These are phyloP conservation scores for Neofusicoccum ribis DNA, from an alignment of 2,329 filamentous ascomycete genomes.

Conservation along the genomic window DNA sequence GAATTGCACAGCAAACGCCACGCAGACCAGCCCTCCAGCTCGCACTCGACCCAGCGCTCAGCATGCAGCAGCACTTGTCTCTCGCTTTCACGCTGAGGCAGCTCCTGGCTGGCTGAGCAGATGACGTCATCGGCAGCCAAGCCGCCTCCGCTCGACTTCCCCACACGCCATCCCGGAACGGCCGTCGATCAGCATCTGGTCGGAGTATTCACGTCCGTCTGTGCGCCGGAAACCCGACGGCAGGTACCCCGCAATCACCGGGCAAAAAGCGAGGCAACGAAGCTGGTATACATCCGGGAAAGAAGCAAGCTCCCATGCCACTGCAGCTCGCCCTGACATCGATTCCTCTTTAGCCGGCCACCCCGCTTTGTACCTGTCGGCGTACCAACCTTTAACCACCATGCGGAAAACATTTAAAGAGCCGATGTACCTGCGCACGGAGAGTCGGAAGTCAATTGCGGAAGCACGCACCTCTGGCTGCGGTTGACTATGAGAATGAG, in stretches of 20 bases:
- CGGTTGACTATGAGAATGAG: neutral
- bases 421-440: neutral
- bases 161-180: neutral
- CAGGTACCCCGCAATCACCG: neutral
- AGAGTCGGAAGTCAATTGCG: neutral
- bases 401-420: neutral
- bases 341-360: neutral
- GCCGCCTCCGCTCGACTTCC: neutral
- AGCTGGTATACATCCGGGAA: neutral
- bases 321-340: neutral
- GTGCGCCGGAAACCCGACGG: neutral
- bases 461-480: neutral
- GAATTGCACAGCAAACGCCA: neutral
- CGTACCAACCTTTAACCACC: neutral
- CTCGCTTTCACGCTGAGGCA: too few species aligned
- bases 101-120: neutral
- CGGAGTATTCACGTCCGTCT: neutral
- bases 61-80: too few species aligned
- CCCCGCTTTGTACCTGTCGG: neutral
- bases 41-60: too few species aligned
- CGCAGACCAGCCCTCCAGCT: too few species aligned
- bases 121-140: constrained; percentile 2
- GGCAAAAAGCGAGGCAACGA: neutral
- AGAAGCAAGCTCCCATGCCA: neutral
- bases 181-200: neutral